Percentiles rank a stretch among this genome's conserved stretches.
Evolutionary conservation across 495 filamentous ascomycete species (phyloP).

Genomic region (Stereocaulon alpinum): DNA sequence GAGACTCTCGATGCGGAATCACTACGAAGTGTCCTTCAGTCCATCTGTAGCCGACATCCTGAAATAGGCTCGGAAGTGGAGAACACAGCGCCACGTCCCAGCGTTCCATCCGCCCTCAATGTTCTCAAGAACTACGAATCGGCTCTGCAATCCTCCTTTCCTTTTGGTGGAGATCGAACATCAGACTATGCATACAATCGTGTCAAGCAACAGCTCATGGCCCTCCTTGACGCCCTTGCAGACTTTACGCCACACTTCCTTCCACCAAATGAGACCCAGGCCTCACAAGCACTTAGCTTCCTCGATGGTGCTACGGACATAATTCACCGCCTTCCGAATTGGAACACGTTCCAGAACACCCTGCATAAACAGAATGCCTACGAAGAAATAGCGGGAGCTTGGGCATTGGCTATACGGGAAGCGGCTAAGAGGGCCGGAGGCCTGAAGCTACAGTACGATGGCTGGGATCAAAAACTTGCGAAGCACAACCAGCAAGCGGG

Average conservation of each 20-base stretch:
- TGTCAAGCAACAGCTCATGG: slow-evolving; percentile 67
- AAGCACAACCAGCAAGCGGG: slow-evolving; percentile 84
- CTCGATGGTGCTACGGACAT: slow-evolving; percentile 83
- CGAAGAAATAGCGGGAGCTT: slow-evolving; percentile 88
- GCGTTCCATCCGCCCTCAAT: slow-evolving; percentile 63
- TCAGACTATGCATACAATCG: slow-evolving; percentile 95
- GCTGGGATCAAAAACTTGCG: slow-evolving; percentile 81
- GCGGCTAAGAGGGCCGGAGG: slow-evolving; percentile 85
- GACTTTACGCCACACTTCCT: slow-evolving; percentile 95
- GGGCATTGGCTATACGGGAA: slow-evolving; percentile 85
- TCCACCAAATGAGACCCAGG: slow-evolving; percentile 77
- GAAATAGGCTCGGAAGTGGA: slow-evolving; percentile 71
- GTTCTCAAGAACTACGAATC: slow-evolving; percentile 76
- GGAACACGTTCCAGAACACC: slow-evolving; percentile 75
- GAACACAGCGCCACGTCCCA: slow-evolving; percentile 74
- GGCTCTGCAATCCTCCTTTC: slow-evolving; percentile 67
- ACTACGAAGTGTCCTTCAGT: slow-evolving; percentile 69
- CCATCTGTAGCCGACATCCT: slow-evolving; percentile 82
- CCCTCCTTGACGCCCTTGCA: slow-evolving; percentile 76
- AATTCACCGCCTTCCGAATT: slow-evolving; percentile 79
- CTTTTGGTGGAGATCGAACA: slow-evolving; percentile 67
- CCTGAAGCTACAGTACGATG: slow-evolving; percentile 79
- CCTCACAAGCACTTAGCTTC: slow-evolving; percentile 67
- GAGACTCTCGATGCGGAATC: slow-evolving; percentile 83
- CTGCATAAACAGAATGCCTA: slow-evolving; percentile 89